phyloP scores from a whole-genome alignment of 768 basidiomycete genomes.

The Podaxis sp. region DNA sequence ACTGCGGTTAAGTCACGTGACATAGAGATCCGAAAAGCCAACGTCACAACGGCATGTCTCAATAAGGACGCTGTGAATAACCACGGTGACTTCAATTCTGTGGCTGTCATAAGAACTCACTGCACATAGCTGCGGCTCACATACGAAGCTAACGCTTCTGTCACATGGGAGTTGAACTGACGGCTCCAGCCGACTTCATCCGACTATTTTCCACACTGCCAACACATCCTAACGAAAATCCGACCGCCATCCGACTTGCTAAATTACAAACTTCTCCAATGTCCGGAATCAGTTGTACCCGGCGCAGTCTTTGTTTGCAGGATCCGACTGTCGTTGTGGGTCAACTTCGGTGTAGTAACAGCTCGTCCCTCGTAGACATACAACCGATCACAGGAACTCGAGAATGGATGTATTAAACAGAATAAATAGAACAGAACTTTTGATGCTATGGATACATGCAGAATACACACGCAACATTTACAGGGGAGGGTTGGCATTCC shows the following conservation, averaged over 20 bases:
- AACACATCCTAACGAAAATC: not conserved
- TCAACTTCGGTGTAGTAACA: too few species aligned
- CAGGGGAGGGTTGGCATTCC: conserved; percentile 52
- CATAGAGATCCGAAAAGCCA: not conserved
- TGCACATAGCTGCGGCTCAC: too few species aligned
- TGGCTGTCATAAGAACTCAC: too few species aligned
- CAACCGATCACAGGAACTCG: not conserved
- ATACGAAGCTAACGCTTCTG: too few species aligned
- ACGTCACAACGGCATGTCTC: not conserved
- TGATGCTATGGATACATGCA: not conserved
- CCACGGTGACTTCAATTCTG: not conserved
- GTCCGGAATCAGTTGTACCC: not conserved
- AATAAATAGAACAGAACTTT: conserved; percentile 8
- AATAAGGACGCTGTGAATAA: not conserved
- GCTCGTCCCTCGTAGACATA: not conserved
- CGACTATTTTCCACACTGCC: not conserved
- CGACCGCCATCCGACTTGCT: not conserved
- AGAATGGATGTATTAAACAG: not conserved
- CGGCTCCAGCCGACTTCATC: not conserved
- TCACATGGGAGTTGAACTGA: not conserved
- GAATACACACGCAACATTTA: conserved; percentile 26
- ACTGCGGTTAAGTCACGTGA: conserved; percentile 8
- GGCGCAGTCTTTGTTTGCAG: not conserved
- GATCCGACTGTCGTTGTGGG: too few species aligned
- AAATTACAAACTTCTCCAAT: not conserved